Evolutionary conservation across 1,139 yeast genomes (phyloP).

Genomic region (Candida pseudoviswanathii): DNA sequence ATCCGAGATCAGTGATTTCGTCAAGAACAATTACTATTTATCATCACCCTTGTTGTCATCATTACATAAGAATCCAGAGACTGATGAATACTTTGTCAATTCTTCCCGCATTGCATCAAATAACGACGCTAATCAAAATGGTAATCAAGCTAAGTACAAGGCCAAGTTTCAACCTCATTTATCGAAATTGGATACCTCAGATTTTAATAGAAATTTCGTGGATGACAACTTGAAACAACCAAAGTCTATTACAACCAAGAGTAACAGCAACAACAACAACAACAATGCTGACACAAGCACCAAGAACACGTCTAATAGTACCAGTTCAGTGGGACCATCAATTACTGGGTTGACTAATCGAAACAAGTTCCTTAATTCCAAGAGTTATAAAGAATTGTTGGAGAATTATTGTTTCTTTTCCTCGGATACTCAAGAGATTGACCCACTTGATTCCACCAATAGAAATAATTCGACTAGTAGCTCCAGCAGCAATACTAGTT

Average conservation of each 20-base stretch:
- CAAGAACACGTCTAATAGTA: neutral
- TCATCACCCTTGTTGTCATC: slow-evolving; percentile 43
- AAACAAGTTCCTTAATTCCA: slow-evolving; percentile 45
- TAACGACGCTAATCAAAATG: neutral
- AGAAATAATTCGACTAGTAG: slow-evolving; percentile 1
- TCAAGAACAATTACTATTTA: slow-evolving; percentile 38
- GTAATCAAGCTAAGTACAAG: slow-evolving; percentile 8
- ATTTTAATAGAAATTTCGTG: slow-evolving; percentile 10
- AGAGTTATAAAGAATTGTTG: slow-evolving; percentile 66
- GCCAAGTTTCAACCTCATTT: slow-evolving; percentile 14
- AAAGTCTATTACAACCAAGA: neutral
- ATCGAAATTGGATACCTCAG: slow-evolving; percentile 10
- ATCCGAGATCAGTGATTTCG: slow-evolving; percentile 28
- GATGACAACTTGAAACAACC: slow-evolving; percentile 5
- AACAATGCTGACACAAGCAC: neutral
- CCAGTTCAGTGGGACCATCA: slow-evolving; percentile 6
- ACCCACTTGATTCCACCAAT: slow-evolving; percentile 4
- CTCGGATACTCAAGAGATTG: slow-evolving; percentile 10
- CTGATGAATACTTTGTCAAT: slow-evolving; percentile 7
- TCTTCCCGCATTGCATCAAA: slow-evolving; percentile 2
- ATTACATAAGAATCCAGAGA: slow-evolving; percentile 12
- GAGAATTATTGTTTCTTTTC: slow-evolving; percentile 71
- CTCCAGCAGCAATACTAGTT: slow-evolving; percentile 1
- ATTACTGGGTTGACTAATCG: slow-evolving; percentile 3
- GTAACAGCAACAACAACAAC: neutral